phyloP scores from a whole-genome alignment of 768 basidiomycete species.

The Pleurotus tuoliensis region DNA sequence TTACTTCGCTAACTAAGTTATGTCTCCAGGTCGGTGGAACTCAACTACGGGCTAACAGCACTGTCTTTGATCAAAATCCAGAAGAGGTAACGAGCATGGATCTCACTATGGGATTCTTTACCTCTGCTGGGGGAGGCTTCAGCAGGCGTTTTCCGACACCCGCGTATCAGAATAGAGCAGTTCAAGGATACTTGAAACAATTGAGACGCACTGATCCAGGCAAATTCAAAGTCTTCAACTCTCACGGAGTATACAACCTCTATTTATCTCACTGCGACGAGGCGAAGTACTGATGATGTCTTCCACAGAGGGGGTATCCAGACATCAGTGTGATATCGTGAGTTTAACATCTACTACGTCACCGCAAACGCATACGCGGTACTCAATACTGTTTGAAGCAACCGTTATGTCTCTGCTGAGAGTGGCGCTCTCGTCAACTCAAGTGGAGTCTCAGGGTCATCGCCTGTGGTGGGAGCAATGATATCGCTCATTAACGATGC shows the following conservation, averaged over 20 bases:
- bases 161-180: conserved; percentile 32
- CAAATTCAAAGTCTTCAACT: conserved; percentile 20
- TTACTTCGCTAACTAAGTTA: neutral
- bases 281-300: neutral
- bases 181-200: conserved; percentile 24
- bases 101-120: conserved; percentile 25
- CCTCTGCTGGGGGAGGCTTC: conserved; percentile 33
- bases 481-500: conserved; percentile 37
- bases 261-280: neutral
- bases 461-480: conserved; percentile 31
- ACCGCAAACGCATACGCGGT: conserved; percentile 10
- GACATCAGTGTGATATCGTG: conserved; percentile 34
- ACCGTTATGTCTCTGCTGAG: conserved; percentile 15
- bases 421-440: conserved; percentile 20
- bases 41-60: conserved; percentile 31
- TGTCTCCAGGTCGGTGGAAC: conserved; percentile 35
- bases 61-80: conserved; percentile 19
- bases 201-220: conserved; percentile 27
- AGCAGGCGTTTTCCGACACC: conserved; percentile 36
- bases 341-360: conserved; percentile 14
- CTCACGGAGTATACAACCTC: conserved; percentile 23
- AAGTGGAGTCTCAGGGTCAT: conserved; percentile 30
- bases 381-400: conserved; percentile 5
- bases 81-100: conserved; percentile 29
- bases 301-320: conserved; percentile 25